phyloP scores from a whole-genome alignment of 1,284 basidiomycete species.

The Apiotrichum siamense region DNA sequence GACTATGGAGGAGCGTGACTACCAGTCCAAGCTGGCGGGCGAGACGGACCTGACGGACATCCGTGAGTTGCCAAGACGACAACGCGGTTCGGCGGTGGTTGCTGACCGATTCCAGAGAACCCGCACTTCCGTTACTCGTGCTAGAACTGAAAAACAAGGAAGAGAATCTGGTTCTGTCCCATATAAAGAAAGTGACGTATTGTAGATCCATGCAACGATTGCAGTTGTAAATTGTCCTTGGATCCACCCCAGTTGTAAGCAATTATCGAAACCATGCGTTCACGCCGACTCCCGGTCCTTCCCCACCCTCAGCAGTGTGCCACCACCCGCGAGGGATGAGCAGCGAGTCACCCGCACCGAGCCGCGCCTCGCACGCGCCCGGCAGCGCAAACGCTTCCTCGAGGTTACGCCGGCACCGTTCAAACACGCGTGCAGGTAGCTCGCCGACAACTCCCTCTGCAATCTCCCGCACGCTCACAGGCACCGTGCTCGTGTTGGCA shows the following conservation, averaged over 20 bases:
- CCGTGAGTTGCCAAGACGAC: neutral
- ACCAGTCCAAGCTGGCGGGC: slow-evolving; percentile 22
- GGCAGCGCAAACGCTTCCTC: slow-evolving; percentile 18
- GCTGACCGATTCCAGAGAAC: slow-evolving; percentile 7
- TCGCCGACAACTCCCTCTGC: neutral
- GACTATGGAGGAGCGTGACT: slow-evolving; percentile 17
- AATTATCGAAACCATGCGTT: slow-evolving; percentile 41
- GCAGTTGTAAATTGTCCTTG: no score
- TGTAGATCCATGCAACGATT: neutral
- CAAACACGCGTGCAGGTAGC: neutral
- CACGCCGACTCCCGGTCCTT: slow-evolving; percentile 28
- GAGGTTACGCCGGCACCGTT: slow-evolving; percentile 10
- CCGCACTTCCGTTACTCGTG: slow-evolving; percentile 25
- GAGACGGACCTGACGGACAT: slow-evolving; percentile 28
- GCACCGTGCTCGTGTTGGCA: slow-evolving; percentile 6
- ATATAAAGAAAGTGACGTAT: no score
- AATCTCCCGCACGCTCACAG: slow-evolving; percentile 1
- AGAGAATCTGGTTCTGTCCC: no score
- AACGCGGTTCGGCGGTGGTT: no score
- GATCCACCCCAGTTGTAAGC: no score
- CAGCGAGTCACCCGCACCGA: slow-evolving; percentile 33
- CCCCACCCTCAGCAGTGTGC: slow-evolving; percentile 34
- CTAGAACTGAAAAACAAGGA: neutral
- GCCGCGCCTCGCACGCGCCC: slow-evolving; percentile 27
- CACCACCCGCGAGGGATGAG: slow-evolving; percentile 44